These are phyloP conservation scores for Chloroidium sp. DNA, from an alignment of 163 green algal species.

Conservation along the genomic window DNA sequence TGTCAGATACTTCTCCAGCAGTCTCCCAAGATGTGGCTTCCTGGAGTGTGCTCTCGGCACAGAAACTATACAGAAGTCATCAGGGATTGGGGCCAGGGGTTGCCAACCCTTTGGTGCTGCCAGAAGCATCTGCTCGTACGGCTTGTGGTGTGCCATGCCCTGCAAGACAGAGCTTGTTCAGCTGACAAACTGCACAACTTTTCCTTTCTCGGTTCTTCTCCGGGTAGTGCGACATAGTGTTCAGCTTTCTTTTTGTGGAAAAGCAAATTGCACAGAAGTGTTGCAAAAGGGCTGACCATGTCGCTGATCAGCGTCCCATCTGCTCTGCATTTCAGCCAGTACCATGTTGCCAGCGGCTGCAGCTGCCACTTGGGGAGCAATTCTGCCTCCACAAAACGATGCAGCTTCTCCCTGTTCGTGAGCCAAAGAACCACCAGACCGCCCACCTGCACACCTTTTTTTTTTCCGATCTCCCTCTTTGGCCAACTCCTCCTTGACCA, in stretches of 20 bases:
- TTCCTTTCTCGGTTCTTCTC: no score
- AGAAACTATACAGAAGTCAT: slow-evolving; percentile 32
- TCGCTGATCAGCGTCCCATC: slow-evolving; percentile 12
- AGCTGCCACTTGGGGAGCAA: slow-evolving; percentile 63
- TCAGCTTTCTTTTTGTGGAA: neutral
- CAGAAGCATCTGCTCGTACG: slow-evolving; percentile 62
- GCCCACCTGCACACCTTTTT: slow-evolving; percentile 9
- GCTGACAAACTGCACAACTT: no score
- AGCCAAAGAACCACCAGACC: slow-evolving; percentile 63
- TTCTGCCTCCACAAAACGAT: slow-evolving; percentile 50
- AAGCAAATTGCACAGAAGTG: neutral
- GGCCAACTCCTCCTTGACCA: neutral
- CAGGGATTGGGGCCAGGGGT: neutral
- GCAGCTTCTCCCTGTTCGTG: slow-evolving; percentile 61
- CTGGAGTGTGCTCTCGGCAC: slow-evolving; percentile 51
- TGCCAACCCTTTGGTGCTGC: neutral
- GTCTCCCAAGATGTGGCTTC: slow-evolving; percentile 52
- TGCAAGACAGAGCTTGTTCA: neutral
- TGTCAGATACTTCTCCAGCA: slow-evolving; percentile 29
- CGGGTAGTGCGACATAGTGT: no score
- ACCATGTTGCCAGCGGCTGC: slow-evolving; percentile 50
- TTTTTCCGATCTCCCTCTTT: neutral
- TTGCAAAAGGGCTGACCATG: slow-evolving; percentile 15
- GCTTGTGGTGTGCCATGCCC: slow-evolving; percentile 38
- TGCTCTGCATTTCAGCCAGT: slow-evolving; percentile 55